Conservation (phyloP, 495 filamentous ascomycete genomes). For the Lasiosphaeria miniovina region DNA sequence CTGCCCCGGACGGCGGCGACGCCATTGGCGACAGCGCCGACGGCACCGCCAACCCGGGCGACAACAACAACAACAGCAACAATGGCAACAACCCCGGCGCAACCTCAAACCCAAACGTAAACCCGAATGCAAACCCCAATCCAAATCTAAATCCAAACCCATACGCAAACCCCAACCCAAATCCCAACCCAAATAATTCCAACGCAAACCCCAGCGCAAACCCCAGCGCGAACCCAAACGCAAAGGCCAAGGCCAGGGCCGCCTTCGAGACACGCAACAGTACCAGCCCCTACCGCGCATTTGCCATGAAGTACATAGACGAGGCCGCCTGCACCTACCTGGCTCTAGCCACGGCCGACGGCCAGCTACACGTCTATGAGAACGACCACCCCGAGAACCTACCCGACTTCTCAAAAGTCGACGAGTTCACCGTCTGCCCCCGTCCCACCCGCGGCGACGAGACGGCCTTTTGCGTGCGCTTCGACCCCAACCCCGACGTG, state of each 20-base stretch:
- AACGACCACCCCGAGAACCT: conserved; percentile 82
- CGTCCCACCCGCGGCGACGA: conserved; percentile 69
- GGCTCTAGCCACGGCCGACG: conserved; percentile 77
- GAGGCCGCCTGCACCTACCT: conserved; percentile 70
- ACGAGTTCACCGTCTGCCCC: conserved; percentile 60
- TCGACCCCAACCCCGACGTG: conserved; percentile 78
- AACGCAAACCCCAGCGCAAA: neutral
- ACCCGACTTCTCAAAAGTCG: conserved; percentile 68
- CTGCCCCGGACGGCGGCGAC: neutral
- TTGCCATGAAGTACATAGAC: conserved; percentile 74
- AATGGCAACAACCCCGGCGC: too few relatives aligned
- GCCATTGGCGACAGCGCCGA: conserved; percentile 9
- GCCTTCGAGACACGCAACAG: conserved; percentile 46
- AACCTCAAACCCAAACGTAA: too few relatives aligned
- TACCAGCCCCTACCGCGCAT: conserved; percentile 57
- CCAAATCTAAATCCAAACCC: too few relatives aligned
- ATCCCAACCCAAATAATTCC: too few relatives aligned
- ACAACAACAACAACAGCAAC: too few relatives aligned
- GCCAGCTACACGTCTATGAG: conserved; percentile 75
- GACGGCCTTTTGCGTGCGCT: conserved; percentile 77
- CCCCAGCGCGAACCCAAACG: neutral
- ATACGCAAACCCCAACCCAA: too few relatives aligned
- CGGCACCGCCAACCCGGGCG: neutral
- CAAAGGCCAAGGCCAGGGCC: conserved; percentile 17
- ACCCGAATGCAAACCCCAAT: too few relatives aligned